Base-by-base conservation (phyloP, 495 filamentous ascomycete genomes). In the Tuber brumale region DNA sequence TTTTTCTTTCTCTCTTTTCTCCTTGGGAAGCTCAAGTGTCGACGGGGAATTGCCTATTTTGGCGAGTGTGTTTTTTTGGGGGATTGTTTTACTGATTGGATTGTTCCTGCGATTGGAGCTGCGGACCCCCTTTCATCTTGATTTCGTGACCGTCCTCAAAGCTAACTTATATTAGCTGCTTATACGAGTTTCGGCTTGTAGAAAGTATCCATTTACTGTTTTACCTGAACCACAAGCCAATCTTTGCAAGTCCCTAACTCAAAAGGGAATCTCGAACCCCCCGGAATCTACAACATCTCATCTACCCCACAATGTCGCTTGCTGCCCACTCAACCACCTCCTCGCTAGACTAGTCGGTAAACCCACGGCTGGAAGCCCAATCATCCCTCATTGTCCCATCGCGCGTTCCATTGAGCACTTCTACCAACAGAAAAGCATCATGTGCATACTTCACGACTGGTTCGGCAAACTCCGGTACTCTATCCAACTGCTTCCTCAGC, bases 391-490 rank as follows among this genome's bases (percentile, higher is more conserved):
- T 88, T 9, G 80, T 78, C 0, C 72, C 71, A 8, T 83, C 84
- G 0, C 82, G 77, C 88, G 90, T 89, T 0, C 71, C 79, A 77
- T 89, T 86, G 79, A 91, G 89, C 23, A 89, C 82, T 70, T 85
- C 84, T 14, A 90, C 88, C 57, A 92, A 80, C 0, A 85, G 85
- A 1, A 88, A 87, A 0, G 89, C 88, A 84, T 92, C 89, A 27
- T 85, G 85, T 66, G 86, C 86, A 73, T 88, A 88, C 16, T 84
- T 81, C 27, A 73, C 83, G 16, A 88, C 89, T 74, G 83, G 78
- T 0, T 83, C 78, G 0, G 84, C 86, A 27, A 89, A 83, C 8
- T 79, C 81, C 9, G 86, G 81, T 45, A 87, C 86, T 37, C 72
- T 76, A 16, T 82, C 61, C 8, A 91, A 76, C 39, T 88, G 87